Conservation (phyloP, 2,329 filamentous ascomycete genomes). For the Pseudogymnoascus pannorum region DNA sequence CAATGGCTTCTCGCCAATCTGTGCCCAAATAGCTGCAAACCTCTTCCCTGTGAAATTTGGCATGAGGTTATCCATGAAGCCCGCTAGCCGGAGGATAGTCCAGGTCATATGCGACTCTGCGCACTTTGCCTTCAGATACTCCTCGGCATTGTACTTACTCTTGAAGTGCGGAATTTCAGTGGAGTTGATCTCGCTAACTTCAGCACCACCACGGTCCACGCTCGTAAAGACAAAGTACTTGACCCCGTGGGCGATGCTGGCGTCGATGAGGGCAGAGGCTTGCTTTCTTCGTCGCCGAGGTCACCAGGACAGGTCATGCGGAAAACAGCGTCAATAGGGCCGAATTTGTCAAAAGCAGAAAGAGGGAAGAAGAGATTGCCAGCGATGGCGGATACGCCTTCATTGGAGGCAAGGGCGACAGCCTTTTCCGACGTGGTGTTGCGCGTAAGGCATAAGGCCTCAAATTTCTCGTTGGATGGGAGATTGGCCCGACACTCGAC, state of each 20-base stretch:
- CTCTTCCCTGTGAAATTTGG: conserved; percentile 21
- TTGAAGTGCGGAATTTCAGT: conserved; percentile 56
- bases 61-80: conserved; percentile 45
- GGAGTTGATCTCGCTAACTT: conserved; percentile 41
- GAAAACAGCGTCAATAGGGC: conserved; percentile 46
- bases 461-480: conserved; percentile 24
- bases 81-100: conserved; percentile 49
- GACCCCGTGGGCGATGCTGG: conserved; percentile 46
- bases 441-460: conserved; percentile 47
- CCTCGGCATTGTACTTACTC: conserved; percentile 54
- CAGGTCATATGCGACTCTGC: conserved; percentile 39
- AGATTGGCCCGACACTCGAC: conserved; percentile 15
- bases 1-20: conserved; percentile 26
- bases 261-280: conserved; percentile 51
- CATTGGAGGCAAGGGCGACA: conserved; percentile 35
- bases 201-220: conserved; percentile 53
- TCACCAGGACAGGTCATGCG: conserved; percentile 35
- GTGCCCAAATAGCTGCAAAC: conserved; percentile 22
- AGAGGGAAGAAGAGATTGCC: conserved; percentile 44
- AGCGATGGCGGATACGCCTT: conserved; percentile 42
- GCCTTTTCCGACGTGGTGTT: conserved; percentile 37
- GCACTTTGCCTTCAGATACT: conserved; percentile 44
- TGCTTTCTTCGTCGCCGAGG: conserved; percentile 42
- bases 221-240: conserved; percentile 56
- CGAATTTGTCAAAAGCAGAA: conserved; percentile 38